Base-by-base conservation (phyloP, 441 rosid genomes). In the Brassica balearica region DNA sequence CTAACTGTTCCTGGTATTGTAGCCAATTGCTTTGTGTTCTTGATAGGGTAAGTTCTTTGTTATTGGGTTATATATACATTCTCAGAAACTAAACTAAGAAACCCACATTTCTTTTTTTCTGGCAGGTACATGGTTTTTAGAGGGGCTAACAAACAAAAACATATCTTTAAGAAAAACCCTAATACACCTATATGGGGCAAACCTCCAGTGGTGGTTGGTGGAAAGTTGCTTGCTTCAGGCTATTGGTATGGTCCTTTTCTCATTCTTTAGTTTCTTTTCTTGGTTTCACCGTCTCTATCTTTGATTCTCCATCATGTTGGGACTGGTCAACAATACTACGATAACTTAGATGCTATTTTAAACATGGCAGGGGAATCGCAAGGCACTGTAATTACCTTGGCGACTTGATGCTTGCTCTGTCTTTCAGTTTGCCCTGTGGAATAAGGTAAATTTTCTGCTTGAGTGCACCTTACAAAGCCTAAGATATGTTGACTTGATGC, bases 311-410 rank as follows among this genome's bases (percentile, higher is more conserved):
- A 53, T 61, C 62, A 56, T 72, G 43, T 14, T 32, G 5, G n/a
- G 11, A 27, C 9, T 41, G 14, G 56, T 60, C 20, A 23, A 36
- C 55, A 12, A 6, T 7, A n/a, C 12, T 3, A 69, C 9, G 3
- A 64, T 32, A 19, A 23, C 29, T 53, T 51, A 20, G 51, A n/a
- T 51, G 9, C 11, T 60, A 9, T 27, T 73, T 73, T 20, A 20
- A 51, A 51, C 8, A 69, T 65, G 73, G 73, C 83, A 95, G 98
- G 97, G 99, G 98, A 65, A 87, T 95, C 32, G 94, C 97, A 34
- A 90, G 99, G 86, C 99, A 95, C 68, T 93, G 95, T 72, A 95
- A 95, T 76, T 95, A 95, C 82, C 97, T 95, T 7, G 97, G 98
- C 27, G 98, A 92, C 83, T 76, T 92, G 81, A 75, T 92, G 89